A percentile compares a stretch with the other conserved stretches of the same genome.
Conservation (phyloP, 805 yeast species). For the Suhomyces pyralidae region DNA sequence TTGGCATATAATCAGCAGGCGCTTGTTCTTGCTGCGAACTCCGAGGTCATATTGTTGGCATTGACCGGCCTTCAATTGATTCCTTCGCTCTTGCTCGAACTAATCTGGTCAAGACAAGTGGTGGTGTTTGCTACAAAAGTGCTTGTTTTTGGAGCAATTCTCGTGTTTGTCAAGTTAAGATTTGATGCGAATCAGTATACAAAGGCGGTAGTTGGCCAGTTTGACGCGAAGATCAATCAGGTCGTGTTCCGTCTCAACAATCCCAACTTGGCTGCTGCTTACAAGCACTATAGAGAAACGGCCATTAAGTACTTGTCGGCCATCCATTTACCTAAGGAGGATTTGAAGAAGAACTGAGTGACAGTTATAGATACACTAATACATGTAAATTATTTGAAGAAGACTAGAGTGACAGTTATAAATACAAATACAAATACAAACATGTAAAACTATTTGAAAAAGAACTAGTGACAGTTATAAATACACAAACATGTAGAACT, state of each 20-base stretch:
- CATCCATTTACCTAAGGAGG: slow-evolving; percentile 20
- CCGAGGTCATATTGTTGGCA: slow-evolving; percentile 29
- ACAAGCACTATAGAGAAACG: slow-evolving; percentile 18
- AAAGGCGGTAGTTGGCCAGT: slow-evolving; percentile 41
- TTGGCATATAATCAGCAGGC: slow-evolving; percentile 35
- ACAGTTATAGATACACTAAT: no score
- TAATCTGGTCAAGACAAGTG: slow-evolving; percentile 20
- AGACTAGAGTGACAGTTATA: no score
- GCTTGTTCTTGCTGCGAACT: slow-evolving; percentile 34
- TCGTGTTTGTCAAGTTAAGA: slow-evolving; percentile 35
- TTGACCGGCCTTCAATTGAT: slow-evolving; percentile 21
- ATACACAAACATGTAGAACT: no score
- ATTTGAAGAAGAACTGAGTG: slow-evolving; percentile 8
- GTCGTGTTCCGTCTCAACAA: slow-evolving; percentile 13
- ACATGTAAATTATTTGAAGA: no score
- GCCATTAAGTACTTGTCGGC: slow-evolving; percentile 17
- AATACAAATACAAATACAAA: no score
- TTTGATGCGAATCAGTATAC: slow-evolving; percentile 32
- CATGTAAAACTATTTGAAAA: no score
- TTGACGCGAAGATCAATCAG: slow-evolving; percentile 40
- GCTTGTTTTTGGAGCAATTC: slow-evolving; percentile 27
- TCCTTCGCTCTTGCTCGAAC: slow-evolving; percentile 23
- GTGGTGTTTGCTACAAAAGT: slow-evolving; percentile 32
- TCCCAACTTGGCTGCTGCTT: slow-evolving; percentile 12
- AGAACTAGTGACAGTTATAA: no score